These are phyloP conservation scores for Pyrenophora tritici-repentis DNA, from an alignment of 2,329 filamentous ascomycete species.

Conservation along the genomic window DNA sequence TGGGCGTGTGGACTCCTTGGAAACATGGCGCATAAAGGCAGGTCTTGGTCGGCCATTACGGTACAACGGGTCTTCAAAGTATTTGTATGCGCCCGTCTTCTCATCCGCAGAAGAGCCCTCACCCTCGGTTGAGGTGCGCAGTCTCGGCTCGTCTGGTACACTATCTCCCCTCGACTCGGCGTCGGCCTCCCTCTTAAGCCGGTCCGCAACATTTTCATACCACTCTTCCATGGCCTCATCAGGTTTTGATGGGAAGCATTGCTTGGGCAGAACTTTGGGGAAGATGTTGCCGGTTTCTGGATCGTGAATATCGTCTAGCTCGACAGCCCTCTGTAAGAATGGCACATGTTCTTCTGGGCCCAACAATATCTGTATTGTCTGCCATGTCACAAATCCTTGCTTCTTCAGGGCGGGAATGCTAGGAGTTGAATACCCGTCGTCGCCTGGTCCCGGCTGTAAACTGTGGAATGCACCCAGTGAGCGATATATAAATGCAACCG, in stretches of 20 bases:
- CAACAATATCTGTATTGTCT: constrained; percentile 86
- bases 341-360: constrained; percentile 86
- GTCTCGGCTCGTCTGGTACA: constrained; percentile 30
- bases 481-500: constrained; percentile 90
- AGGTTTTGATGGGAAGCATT: constrained; percentile 70
- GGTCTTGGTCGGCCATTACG: constrained; percentile 52
- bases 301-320: constrained; percentile 75
- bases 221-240: constrained; percentile 83
- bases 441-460: constrained; percentile 70
- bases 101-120: constrained; percentile 49
- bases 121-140: constrained; percentile 44
- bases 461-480: constrained; percentile 88
- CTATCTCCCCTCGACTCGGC: constrained; percentile 32
- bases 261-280: constrained; percentile 67
- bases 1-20: constrained; percentile 35
- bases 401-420: constrained; percentile 81
- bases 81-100: constrained; percentile 50
- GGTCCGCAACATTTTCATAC: constrained; percentile 78
- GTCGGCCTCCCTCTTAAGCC: constrained; percentile 67
- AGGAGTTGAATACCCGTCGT: constrained; percentile 72
- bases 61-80: constrained; percentile 57
- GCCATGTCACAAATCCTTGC: constrained; percentile 89
- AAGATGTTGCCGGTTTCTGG: constrained; percentile 65
- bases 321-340: constrained; percentile 80
- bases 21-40: constrained; percentile 49